A percentile compares a stretch with the other conserved stretches of the same genome.
These are phyloP conservation scores for Knoxia roxburghii DNA, from an alignment of 257 asterid species.

Conservation along the genomic window DNA sequence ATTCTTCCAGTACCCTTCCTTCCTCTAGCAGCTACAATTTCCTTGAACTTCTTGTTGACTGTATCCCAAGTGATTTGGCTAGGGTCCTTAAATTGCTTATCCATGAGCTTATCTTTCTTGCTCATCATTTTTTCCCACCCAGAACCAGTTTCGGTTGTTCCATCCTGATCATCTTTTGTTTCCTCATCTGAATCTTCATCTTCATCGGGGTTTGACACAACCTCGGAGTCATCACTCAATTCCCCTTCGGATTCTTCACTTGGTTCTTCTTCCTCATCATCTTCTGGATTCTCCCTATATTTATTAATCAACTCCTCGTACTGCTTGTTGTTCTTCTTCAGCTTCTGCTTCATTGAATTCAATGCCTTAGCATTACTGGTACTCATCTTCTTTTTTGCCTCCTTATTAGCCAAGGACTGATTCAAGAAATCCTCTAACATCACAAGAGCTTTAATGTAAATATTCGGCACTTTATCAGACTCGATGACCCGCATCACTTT, in stretches of 20 bases:
- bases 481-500: slow-evolving; percentile 84
- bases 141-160: slow-evolving; percentile 26
- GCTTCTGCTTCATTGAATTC: slow-evolving; percentile 90
- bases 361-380: slow-evolving; percentile 89
- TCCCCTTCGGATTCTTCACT: slow-evolving; percentile 34
- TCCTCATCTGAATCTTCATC: slow-evolving; percentile 51
- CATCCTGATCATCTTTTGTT: slow-evolving; percentile 37
- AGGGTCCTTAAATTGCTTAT: slow-evolving; percentile 84
- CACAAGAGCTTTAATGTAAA: slow-evolving; percentile 86
- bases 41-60: slow-evolving; percentile 87
- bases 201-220: slow-evolving; percentile 18
- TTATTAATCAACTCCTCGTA: slow-evolving; percentile 72
- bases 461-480: slow-evolving; percentile 60
- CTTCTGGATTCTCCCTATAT: slow-evolving; percentile 81
- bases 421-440: slow-evolving; percentile 79
- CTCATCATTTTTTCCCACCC: slow-evolving; percentile 87
- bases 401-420: slow-evolving; percentile 80
- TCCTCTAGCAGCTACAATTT: slow-evolving; percentile 85
- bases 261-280: slow-evolving; percentile 59
- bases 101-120: slow-evolving; percentile 89
- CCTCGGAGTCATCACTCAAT: no score
- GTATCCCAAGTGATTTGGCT: slow-evolving; percentile 92
- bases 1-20: slow-evolving; percentile 88
- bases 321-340: slow-evolving; percentile 79
- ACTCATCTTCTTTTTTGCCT: slow-evolving; percentile 97